phyloP scores from a whole-genome alignment of 371 early-diverging fungal species.

The Saksenaea oblongispora region DNA sequence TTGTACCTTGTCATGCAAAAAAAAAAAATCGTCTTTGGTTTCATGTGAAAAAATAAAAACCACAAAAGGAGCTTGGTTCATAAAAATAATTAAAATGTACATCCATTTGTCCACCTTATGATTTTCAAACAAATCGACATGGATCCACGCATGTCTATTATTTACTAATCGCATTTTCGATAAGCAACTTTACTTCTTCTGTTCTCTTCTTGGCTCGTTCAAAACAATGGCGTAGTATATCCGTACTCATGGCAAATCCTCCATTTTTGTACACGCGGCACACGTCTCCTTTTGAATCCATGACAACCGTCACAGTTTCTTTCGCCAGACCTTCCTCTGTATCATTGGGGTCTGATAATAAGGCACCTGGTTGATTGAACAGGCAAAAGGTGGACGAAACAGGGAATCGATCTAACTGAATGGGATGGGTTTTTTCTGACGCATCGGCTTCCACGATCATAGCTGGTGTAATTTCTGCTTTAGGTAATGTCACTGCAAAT shows the following conservation, averaged over 20 bases:
- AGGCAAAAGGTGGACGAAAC: slow-evolving; percentile 69
- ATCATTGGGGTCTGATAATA: slow-evolving; percentile 77
- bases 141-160: background rate
- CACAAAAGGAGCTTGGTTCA: background rate
- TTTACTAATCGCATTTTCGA: slow-evolving; percentile 8
- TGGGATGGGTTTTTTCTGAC: slow-evolving; percentile 34
- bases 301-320: slow-evolving; percentile 59
- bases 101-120: background rate
- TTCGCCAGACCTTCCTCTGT: slow-evolving; percentile 69
- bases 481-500: slow-evolving; percentile 64
- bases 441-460: slow-evolving; percentile 67
- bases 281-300: slow-evolving; percentile 60
- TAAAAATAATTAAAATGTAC: background rate
- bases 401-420: slow-evolving; percentile 57
- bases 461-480: slow-evolving; percentile 54
- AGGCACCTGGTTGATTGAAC: slow-evolving; percentile 55
- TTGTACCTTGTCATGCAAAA: background rate
- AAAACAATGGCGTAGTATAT: slow-evolving; percentile 46
- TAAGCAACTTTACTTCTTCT: slow-evolving; percentile 29
- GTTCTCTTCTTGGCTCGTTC: slow-evolving; percentile 46
- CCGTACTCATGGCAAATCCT: slow-evolving; percentile 38
- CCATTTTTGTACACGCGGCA: slow-evolving; percentile 59
- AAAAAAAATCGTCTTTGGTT: background rate
- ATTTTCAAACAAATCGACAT: background rate
- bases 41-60: background rate